A percentile compares a stretch with the other conserved stretches of the same genome.
Evolutionary conservation across 495 filamentous ascomycete species (phyloP).

Genomic region (Penicillium diatomitis): DNA sequence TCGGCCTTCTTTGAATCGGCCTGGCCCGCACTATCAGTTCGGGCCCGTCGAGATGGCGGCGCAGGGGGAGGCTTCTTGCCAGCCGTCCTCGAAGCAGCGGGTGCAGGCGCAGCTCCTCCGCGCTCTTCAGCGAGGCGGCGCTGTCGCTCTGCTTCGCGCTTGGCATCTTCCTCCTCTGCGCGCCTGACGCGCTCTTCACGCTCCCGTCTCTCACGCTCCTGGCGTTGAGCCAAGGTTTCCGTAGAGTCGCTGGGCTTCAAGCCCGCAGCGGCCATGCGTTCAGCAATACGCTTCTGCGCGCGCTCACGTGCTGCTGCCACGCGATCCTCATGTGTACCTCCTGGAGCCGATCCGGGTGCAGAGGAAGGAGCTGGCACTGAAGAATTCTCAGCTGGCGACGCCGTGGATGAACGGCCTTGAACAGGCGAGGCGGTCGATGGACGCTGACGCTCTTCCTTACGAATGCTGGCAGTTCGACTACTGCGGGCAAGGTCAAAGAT

Average conservation of each 20-base stretch:
- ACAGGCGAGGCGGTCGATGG: constrained; percentile 16
- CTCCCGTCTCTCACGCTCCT: constrained; percentile 82
- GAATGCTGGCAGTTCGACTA: constrained; percentile 62
- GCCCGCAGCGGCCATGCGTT: constrained; percentile 86
- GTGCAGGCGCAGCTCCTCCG: constrained; percentile 51
- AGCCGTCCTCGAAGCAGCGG: constrained; percentile 41
- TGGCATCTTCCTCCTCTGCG: constrained; percentile 93
- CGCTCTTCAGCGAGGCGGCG: constrained; percentile 78
- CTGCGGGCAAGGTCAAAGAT: constrained; percentile 91
- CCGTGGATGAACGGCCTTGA: constrained; percentile 15
- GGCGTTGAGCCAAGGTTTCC: constrained; percentile 73
- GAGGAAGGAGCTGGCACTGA: constrained; percentile 33
- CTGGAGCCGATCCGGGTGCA: constrained; percentile 43
- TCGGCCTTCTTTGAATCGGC: constrained; percentile 44
- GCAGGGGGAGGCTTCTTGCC: constrained; percentile 81
- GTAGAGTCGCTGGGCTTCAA: constrained; percentile 62
- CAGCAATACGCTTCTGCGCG: constrained; percentile 95
- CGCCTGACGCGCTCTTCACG: constrained; percentile 75
- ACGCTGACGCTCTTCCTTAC: constrained; percentile 53
- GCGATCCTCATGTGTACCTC: constrained; percentile 81
- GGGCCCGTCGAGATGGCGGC: constrained; percentile 64
- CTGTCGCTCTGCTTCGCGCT: constrained; percentile 79
- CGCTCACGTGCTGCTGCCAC: constrained; percentile 95
- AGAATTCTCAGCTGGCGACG: constrained; percentile 24
- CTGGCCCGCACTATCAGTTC: constrained; percentile 52